phyloP scores from a whole-genome alignment of 306 rosid species.

The Lathyrus tuberosus region DNA sequence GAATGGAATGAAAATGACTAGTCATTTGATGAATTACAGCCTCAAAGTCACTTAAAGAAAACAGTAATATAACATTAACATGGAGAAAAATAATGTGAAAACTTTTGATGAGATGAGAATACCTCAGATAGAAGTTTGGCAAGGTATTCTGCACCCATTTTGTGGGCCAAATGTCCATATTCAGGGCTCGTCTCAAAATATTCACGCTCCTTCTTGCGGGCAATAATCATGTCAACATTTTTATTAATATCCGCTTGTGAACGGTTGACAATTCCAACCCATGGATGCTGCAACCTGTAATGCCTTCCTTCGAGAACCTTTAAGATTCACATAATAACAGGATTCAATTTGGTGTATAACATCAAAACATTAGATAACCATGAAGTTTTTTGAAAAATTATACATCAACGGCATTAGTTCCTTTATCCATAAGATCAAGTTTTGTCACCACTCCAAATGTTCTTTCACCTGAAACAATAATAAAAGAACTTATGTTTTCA shows the following conservation, averaged over 20 bases:
- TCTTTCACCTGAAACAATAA: constrained; percentile 70
- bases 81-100: constrained; percentile 18
- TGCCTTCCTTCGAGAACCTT: constrained; percentile 92
- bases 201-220: constrained; percentile 89
- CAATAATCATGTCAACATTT: constrained; percentile 86
- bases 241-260: constrained; percentile 55
- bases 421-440: constrained; percentile 83
- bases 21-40: constrained; percentile 11
- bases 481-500: background rate
- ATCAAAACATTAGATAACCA: constrained; percentile 24
- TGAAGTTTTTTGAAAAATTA: constrained; percentile 31
- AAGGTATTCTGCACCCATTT: constrained; percentile 95
- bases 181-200: constrained; percentile 91
- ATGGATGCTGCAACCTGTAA: constrained; percentile 85
- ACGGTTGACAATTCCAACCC: constrained; percentile 96
- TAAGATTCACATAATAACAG: constrained; percentile 40
- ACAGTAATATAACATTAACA: background rate
- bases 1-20: constrained; percentile 27
- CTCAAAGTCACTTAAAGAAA: background rate
- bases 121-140: constrained; percentile 90
- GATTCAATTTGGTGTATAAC: constrained; percentile 2
- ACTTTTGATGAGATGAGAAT: constrained; percentile 8
- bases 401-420: constrained; percentile 65
- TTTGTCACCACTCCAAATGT: constrained; percentile 96
- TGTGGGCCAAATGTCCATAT: constrained; percentile 87